Conservation (phyloP, 306 rosid genomes). For the Mucuna pruriens region DNA sequence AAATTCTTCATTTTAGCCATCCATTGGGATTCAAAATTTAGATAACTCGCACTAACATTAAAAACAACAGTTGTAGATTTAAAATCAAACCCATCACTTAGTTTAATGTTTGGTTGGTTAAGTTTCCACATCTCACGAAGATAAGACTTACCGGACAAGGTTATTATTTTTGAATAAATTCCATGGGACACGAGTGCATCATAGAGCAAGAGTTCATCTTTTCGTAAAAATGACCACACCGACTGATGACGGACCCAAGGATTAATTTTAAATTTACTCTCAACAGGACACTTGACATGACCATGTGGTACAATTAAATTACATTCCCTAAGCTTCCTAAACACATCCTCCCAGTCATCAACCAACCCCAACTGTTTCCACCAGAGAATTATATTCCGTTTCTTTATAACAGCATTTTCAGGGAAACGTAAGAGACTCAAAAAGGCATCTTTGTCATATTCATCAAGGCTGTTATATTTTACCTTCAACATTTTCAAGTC, state of each 20-base stretch:
- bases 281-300: no score
- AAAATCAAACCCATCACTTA: neutral
- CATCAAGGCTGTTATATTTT: no score
- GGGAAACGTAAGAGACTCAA: constrained; percentile 47
- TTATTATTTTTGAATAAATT: neutral
- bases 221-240: neutral
- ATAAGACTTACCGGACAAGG: neutral
- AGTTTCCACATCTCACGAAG: neutral
- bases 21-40: neutral
- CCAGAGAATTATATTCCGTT: constrained; percentile 46
- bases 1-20: neutral
- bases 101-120: neutral
- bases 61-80: constrained; percentile 22
- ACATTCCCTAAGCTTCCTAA: no score
- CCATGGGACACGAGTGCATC: no score
- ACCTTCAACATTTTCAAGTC: no score
- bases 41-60: constrained; percentile 21
- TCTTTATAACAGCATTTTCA: constrained; percentile 42
- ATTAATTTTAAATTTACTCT: neutral
- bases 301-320: no score
- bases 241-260: constrained; percentile 33
- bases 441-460: neutral
- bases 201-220: no score
- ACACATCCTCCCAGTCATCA: no score
- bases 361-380: no score